Conservation (phyloP, 345 rosid genomes). For the Eucalyptus virginea region DNA sequence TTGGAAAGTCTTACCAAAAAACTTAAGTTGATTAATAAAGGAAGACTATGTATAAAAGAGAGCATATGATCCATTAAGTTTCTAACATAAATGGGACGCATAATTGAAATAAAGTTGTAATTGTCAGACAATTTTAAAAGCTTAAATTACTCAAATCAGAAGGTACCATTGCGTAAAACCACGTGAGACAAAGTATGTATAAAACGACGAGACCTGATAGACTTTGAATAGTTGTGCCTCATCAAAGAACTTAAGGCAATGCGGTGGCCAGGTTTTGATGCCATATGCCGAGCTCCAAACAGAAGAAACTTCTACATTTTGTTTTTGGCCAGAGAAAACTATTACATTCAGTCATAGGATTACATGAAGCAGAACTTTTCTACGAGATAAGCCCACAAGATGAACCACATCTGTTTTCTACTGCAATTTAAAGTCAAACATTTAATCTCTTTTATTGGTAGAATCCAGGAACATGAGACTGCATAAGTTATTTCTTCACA, state of each 20-base stretch:
- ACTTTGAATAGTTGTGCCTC: background rate
- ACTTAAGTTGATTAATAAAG: too few relatives aligned
- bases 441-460: background rate
- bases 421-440: background rate
- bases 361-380: background rate
- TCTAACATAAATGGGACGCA: background rate
- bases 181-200: background rate
- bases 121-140: background rate
- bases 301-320: background rate
- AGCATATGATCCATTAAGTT: background rate
- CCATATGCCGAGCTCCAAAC: background rate
- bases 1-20: background rate
- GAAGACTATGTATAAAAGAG: background rate
- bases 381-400: background rate
- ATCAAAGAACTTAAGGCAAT: background rate
- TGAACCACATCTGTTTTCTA: background rate
- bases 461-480: background rate
- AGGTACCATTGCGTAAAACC: background rate
- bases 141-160: too few relatives aligned
- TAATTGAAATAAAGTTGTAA: too few relatives aligned
- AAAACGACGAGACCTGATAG: background rate
- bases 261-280: background rate
- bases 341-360: background rate
- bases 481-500: constrained; percentile 14
- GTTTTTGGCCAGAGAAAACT: background rate